These are phyloP conservation scores for Neckera pumila DNA, from an alignment of 225 moss, liverwort and hornwort genomes.

Conservation along the genomic window DNA sequence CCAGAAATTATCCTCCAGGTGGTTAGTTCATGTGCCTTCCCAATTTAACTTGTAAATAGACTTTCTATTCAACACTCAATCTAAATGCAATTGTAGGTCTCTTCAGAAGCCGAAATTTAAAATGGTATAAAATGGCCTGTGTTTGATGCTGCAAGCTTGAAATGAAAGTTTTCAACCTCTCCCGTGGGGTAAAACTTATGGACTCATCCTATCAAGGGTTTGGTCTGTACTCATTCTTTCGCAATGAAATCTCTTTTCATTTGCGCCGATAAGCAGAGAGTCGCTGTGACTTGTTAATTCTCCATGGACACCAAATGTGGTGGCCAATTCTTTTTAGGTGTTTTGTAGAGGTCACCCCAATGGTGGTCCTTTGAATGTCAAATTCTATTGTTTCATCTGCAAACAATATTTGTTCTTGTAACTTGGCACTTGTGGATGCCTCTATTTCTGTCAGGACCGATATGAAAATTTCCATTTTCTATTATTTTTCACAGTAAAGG, in stretches of 20 bases:
- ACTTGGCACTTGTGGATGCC: background rate
- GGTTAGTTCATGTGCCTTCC: background rate
- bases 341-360: background rate
- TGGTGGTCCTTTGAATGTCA: background rate
- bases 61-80: background rate
- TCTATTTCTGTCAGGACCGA: background rate
- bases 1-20: background rate
- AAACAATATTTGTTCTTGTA: background rate
- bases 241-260: constrained; percentile 3
- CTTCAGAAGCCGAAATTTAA: background rate
- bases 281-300: background rate
- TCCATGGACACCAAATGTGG: background rate
- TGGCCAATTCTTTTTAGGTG: background rate
- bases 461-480: background rate
- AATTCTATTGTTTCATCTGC: background rate
- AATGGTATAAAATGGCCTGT: background rate
- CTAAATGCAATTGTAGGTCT: background rate
- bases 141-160: constrained; percentile 2
- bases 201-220: background rate
- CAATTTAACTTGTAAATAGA: constrained; percentile 11
- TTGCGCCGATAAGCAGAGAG: background rate
- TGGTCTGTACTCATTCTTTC: constrained; percentile 3
- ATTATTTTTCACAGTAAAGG: background rate
- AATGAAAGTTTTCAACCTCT: constrained; percentile 1
- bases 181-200: background rate